A percentile compares a stretch with the other conserved stretches of the same genome.
phyloP scores from a whole-genome alignment of 306 rosid species.

The Dalbergia cochinchinensis region DNA sequence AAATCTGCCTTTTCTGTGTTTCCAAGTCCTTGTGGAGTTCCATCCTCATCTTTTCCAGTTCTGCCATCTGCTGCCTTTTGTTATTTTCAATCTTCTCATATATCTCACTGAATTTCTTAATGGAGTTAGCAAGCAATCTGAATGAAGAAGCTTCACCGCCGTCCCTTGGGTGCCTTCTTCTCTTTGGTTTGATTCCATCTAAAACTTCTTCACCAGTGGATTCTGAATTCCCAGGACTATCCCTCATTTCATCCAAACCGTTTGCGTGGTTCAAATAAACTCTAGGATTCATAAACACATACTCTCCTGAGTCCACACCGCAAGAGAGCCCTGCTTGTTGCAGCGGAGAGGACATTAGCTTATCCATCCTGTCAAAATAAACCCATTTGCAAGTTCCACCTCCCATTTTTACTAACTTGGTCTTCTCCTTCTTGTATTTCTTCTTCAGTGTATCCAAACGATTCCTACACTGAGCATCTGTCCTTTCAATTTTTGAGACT shows the following conservation, averaged over 20 bases:
- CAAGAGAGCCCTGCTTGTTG: constrained; percentile 74
- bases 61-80: constrained; percentile 78
- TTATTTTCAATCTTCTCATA: constrained; percentile 80
- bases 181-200: constrained; percentile 70
- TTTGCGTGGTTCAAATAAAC: constrained; percentile 70
- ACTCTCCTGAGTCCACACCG: constrained; percentile 78
- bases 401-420: constrained; percentile 52
- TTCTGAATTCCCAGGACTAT: constrained; percentile 80
- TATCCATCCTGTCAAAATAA: constrained; percentile 81
- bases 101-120: constrained; percentile 74
- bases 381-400: constrained; percentile 70
- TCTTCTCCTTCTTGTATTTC: constrained; percentile 89
- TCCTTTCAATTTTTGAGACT: constrained; percentile 77
- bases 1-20: constrained; percentile 73
- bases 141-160: constrained; percentile 62
- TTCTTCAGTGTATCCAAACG: constrained; percentile 89
- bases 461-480: constrained; percentile 87
- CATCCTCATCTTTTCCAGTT: constrained; percentile 93
- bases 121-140: constrained; percentile 79
- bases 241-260: constrained; percentile 76
- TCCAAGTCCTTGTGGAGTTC: constrained; percentile 79
- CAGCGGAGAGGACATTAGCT: constrained; percentile 67
- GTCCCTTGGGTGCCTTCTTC: constrained; percentile 60
- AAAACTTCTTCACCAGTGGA: constrained; percentile 61
- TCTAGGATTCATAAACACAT: constrained; percentile 72